phyloP scores from a whole-genome alignment of 1,139 yeast species.

The Saccharomyces hybrid region DNA sequence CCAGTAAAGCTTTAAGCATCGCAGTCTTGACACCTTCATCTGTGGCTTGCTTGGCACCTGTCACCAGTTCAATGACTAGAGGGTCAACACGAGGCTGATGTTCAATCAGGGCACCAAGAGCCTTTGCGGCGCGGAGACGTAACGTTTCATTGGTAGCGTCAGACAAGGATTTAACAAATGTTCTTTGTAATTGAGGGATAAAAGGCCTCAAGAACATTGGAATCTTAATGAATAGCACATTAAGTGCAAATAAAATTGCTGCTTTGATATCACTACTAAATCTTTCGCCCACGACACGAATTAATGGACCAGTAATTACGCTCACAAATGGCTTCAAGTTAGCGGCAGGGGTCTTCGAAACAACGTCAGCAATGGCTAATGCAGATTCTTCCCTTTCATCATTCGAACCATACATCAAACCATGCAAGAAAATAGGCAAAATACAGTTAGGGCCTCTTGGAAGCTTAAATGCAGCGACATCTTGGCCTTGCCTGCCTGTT shows the following conservation, averaged over 20 bases:
- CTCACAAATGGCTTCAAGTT: slow-evolving; percentile 85
- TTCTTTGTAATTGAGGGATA: slow-evolving; percentile 94
- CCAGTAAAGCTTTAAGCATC: slow-evolving; percentile 77
- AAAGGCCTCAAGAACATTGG: slow-evolving; percentile 93
- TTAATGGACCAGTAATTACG: slow-evolving; percentile 91
- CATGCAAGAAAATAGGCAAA: slow-evolving; percentile 88
- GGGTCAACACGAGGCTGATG: slow-evolving; percentile 95
- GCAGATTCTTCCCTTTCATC: slow-evolving; percentile 86
- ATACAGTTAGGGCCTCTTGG: slow-evolving; percentile 87
- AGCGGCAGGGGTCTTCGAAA: slow-evolving; percentile 77
- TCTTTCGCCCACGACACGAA: slow-evolving; percentile 96
- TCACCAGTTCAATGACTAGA: slow-evolving; percentile 70
- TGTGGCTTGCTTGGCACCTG: slow-evolving; percentile 58
- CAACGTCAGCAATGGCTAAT: slow-evolving; percentile 78
- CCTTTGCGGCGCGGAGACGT: slow-evolving; percentile 82
- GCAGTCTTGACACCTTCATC: slow-evolving; percentile 72
- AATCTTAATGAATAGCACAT: slow-evolving; percentile 67
- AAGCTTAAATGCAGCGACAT: slow-evolving; percentile 61
- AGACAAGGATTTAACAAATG: slow-evolving; percentile 84
- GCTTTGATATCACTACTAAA: slow-evolving; percentile 85
- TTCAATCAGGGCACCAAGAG: slow-evolving; percentile 78
- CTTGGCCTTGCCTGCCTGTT: slow-evolving; percentile 54
- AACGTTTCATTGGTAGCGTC: slow-evolving; percentile 68
- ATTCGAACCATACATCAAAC: slow-evolving; percentile 85
- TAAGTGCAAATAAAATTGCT: slow-evolving; percentile 80